Evolutionary conservation across 2,329 filamentous ascomycete species (phyloP).

Genomic region (Aspergillus viridinutans): DNA sequence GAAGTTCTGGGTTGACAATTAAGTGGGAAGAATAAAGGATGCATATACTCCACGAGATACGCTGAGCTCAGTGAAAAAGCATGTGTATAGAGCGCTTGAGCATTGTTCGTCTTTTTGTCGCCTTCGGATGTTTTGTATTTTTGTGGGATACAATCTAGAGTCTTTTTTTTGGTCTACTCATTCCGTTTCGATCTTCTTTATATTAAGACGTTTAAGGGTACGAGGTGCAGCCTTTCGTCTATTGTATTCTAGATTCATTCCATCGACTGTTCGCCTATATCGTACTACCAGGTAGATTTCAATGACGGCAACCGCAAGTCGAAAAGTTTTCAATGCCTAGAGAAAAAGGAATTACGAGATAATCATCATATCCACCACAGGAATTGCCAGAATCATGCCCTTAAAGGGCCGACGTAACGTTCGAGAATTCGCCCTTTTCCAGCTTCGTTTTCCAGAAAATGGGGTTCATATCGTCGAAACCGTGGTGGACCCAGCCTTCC

Average conservation of each 20-base stretch:
- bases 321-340: constrained; percentile 11
- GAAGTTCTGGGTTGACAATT: constrained; percentile 73
- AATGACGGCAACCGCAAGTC: not conserved
- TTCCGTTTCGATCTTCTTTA: constrained; percentile 5
- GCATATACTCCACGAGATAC: not conserved
- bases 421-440: constrained; percentile 96
- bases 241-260: not conserved
- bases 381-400: constrained; percentile 5
- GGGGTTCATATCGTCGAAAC: constrained; percentile 95
- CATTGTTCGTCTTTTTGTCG: constrained; percentile 7
- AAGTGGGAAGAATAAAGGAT: constrained; percentile 6
- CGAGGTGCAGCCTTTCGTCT: not conserved
- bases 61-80: constrained; percentile 7
- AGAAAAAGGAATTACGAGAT: constrained; percentile 4
- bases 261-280: not conserved
- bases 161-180: constrained; percentile 6
- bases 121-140: constrained; percentile 6
- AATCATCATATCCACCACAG: constrained; percentile 14
- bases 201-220: not conserved
- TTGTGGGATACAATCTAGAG: not conserved
- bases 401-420: constrained; percentile 72
- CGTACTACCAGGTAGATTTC: not conserved
- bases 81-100: constrained; percentile 15
- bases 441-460: constrained; percentile 99
- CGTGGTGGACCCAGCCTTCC: constrained; percentile 97